Percentiles rank a stretch among this genome's conserved stretches.
Evolutionary conservation across 2,329 filamentous ascomycete genomes (phyloP).

Genomic region (Hypoxylon sp.): DNA sequence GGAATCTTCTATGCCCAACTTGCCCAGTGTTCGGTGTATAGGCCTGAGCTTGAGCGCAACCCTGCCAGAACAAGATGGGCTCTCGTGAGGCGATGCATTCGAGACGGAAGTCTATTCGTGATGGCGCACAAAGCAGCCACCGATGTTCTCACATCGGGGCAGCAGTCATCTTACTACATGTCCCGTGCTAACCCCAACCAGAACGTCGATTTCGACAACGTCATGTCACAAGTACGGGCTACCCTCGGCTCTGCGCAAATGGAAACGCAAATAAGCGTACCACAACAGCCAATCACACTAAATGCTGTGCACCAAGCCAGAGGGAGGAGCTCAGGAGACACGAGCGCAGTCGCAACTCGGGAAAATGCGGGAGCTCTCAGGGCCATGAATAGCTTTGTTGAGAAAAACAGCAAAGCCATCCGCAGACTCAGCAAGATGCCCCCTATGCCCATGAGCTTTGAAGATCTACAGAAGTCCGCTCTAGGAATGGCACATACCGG

Average conservation of each 20-base stretch:
- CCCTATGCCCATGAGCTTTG: constrained; percentile 53
- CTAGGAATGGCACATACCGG: constrained; percentile 41
- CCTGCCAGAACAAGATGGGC: constrained; percentile 68
- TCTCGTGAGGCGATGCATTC: constrained; percentile 63
- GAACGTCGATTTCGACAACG: constrained; percentile 62
- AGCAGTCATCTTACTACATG: constrained; percentile 48
- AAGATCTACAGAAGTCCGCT: constrained; percentile 51
- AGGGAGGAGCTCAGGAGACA: constrained; percentile 54
- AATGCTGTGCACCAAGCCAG: constrained; percentile 61
- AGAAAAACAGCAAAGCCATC: constrained; percentile 61
- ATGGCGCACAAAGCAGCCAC: constrained; percentile 57
- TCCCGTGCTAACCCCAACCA: constrained; percentile 51
- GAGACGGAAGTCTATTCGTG: constrained; percentile 67
- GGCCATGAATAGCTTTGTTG: constrained; percentile 62
- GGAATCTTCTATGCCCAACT: constrained; percentile 68
- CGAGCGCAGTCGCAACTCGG: constrained; percentile 59
- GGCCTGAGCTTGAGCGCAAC: constrained; percentile 66
- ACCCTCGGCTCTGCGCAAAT: constrained; percentile 50
- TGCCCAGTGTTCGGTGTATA: constrained; percentile 64
- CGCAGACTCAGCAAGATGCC: constrained; percentile 60
- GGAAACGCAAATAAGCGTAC: constrained; percentile 43
- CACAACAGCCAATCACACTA: constrained; percentile 53
- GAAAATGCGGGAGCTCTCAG: constrained; percentile 60
- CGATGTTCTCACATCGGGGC: constrained; percentile 50
- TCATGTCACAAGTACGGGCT: constrained; percentile 61